Evolutionary conservation across 1,284 basidiomycete species (phyloP).

Genomic region (Schizophyllum amplum): DNA sequence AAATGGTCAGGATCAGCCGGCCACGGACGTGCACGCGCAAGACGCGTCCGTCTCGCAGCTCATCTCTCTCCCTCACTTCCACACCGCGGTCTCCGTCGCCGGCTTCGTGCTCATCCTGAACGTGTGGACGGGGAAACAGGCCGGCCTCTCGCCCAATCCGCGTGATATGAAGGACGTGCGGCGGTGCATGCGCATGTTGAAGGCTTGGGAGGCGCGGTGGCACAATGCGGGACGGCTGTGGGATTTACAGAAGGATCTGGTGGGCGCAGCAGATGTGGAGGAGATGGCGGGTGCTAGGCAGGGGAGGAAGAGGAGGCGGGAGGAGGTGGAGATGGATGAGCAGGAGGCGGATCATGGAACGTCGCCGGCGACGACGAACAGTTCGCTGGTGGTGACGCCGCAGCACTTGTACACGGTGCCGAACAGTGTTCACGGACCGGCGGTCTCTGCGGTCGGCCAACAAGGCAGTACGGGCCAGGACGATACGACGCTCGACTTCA

Average conservation of each 20-base stretch:
- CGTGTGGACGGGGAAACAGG: not conserved
- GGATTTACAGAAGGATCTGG: not conserved
- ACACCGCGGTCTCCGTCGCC: conserved; percentile 21
- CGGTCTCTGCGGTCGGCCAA: too few relatives aligned
- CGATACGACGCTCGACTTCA: not conserved
- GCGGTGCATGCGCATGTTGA: not conserved
- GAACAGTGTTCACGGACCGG: too few relatives aligned
- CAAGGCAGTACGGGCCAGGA: too few relatives aligned
- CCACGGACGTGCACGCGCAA: too few relatives aligned
- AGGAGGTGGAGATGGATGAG: not conserved
- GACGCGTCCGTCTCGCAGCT: not conserved
- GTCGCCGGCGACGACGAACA: not conserved
- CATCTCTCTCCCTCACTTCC: not conserved
- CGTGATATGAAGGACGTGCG: not conserved
- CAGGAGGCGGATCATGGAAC: not conserved
- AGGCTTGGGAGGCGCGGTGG: not conserved
- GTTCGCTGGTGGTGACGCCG: not conserved
- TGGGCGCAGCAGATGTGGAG: not conserved
- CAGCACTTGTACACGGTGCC: too few relatives aligned
- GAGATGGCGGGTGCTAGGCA: not conserved
- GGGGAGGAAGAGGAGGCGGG: not conserved
- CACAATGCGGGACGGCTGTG: not conserved
- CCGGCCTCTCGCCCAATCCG: not conserved
- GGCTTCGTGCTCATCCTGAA: not conserved
- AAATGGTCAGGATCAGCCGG: too few relatives aligned